phyloP scores from a whole-genome alignment of 2,329 filamentous ascomycete genomes.

The Colletotrichum spaethianum region DNA sequence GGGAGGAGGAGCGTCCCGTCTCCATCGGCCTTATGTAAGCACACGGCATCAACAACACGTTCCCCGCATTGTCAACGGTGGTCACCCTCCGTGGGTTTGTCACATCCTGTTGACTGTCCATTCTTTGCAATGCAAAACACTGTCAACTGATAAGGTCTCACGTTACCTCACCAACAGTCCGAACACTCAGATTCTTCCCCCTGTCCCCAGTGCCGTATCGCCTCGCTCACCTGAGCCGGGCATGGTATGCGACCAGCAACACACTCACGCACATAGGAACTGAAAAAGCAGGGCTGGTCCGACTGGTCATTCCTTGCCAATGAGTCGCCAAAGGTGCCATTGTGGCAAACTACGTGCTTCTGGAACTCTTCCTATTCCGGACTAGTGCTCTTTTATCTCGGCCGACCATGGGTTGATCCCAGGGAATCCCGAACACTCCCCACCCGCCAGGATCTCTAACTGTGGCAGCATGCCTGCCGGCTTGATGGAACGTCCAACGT shows the following conservation, averaged over 20 bases:
- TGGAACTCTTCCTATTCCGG: constrained; percentile 34
- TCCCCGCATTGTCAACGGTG: too few species aligned
- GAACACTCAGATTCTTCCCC: neutral
- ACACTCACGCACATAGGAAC: neutral
- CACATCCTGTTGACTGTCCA: neutral
- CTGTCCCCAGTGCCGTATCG: neutral
- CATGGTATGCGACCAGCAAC: neutral
- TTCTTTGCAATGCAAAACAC: neutral
- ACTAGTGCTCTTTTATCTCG: constrained; percentile 7
- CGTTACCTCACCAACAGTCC: neutral
- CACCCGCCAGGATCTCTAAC: neutral
- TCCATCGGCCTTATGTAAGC: neutral
- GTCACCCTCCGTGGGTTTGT: neutral
- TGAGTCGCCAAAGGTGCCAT: neutral
- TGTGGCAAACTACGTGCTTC: constrained; percentile 25
- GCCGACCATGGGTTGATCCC: neutral
- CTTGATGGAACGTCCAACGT: neutral
- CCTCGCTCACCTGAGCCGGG: neutral
- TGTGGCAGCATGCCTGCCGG: neutral
- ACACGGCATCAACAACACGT: too few species aligned
- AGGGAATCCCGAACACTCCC: neutral
- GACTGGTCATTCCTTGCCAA: neutral
- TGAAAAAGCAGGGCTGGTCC: neutral
- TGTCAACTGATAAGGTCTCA: neutral
- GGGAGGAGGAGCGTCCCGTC: too few species aligned